Evolutionary conservation across 2,329 filamentous ascomycete genomes (phyloP), one percentile per base, ranked within the genome.

Genomic region (Ascochyta clinopodiicola): DNA sequence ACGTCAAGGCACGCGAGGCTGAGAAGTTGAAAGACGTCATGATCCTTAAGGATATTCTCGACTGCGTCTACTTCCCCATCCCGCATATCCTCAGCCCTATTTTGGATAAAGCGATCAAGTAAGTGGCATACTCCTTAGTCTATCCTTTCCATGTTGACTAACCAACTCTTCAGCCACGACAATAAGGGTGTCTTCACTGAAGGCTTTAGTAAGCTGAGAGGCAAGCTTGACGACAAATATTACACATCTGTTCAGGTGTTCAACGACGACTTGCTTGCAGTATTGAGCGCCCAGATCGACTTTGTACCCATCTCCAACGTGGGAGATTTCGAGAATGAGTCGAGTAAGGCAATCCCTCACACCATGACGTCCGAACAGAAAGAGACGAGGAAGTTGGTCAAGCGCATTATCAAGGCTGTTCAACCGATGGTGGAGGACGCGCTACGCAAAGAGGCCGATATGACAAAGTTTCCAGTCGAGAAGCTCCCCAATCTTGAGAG

Each of bases 21-120:
- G 79, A 87, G 62, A 96, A 96, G 75, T 80, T 96, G 21, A 86
- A 91, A 57, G 88, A 91, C 52, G 87, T 88, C 13, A 86, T 91
- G 70, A 80, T 92, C 44, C 85, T 98, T 66, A 86, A 86, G 63
- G 86, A 88, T 57, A 88, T 96, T 68, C 85, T 98, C 27, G 90
- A 98, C 72, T 89, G 86, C 32, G 89, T 96, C 65, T 99, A 98
- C 77, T 97, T 98, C 64, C 95, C 95, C 0, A 86, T 97, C 13
- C 84, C 88, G 51, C 87, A 87, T 65, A 78, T 96, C 45, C 82
- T 99, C 21, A 84, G 83, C 69, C 89, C 91, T 4, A 88, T 95
- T 25, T 80, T 97, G 44, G 88, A 92, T 36, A 92, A 89, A 76
- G 92, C 92, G 9, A 83, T 90, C 69, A 81, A 81, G 92, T 97